Conservation (phyloP, 495 filamentous ascomycete species). For the Clavariopsis aquatica region DNA sequence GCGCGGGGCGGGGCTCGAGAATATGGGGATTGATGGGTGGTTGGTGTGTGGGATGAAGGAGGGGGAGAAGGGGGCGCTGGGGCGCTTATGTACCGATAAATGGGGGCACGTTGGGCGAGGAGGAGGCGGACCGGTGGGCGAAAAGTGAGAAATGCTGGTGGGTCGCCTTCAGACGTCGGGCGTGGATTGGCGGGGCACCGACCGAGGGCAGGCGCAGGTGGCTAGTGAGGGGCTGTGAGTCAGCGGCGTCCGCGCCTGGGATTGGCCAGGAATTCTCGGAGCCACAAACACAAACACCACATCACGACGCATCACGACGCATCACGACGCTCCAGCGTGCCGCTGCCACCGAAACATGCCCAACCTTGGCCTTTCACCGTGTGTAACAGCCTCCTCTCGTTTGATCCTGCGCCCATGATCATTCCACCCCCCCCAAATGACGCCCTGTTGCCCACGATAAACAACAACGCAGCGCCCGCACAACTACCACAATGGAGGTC, state of each 20-base stretch:
- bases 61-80: background rate
- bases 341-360: background rate
- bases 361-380: background rate
- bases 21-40: background rate
- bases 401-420: background rate
- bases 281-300: constrained; percentile 17
- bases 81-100: background rate
- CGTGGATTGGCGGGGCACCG: background rate
- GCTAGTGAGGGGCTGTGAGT: constrained; percentile 20
- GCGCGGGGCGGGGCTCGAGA: background rate
- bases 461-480: background rate
- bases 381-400: background rate
- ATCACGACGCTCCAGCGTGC: background rate
- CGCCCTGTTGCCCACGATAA: background rate
- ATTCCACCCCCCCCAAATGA: background rate
- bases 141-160: background rate
- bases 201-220: constrained; percentile 14
- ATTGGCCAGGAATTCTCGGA: constrained; percentile 17
- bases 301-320: background rate
- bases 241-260: constrained; percentile 13
- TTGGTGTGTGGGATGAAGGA: background rate
- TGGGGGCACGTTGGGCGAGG: background rate
- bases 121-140: background rate
- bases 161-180: background rate
- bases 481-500: constrained; percentile 64